Conservation (phyloP, 73 alveolate genomes). For the Paraurostyla sp. region DNA sequence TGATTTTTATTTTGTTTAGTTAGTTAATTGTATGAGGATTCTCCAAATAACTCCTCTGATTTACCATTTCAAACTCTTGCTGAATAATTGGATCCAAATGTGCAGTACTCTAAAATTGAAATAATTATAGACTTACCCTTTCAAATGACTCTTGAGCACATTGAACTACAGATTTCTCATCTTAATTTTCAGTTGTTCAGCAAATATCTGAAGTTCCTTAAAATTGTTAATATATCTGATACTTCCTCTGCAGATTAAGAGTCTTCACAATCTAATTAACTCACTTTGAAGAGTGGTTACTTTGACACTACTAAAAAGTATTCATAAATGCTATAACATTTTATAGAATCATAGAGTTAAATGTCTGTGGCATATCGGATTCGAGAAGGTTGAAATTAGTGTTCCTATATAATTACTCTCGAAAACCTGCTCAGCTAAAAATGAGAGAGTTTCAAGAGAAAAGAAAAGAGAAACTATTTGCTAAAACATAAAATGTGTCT, state of each 20-base stretch:
- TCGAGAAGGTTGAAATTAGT: background rate
- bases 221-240: too few relatives aligned
- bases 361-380: conserved; percentile 32
- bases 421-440: background rate
- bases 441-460: background rate
- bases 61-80: background rate
- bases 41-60: background rate
- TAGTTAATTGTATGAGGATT: conserved; percentile 21
- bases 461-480: conserved; percentile 3
- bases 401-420: background rate
- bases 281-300: conserved; percentile 46
- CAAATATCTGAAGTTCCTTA: conserved; percentile 29
- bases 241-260: too few relatives aligned
- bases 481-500: conserved; percentile 36
- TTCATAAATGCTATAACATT: background rate
- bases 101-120: background rate
- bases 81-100: conserved; percentile 1
- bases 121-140: background rate
- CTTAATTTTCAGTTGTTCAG: background rate
- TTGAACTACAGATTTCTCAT: background rate
- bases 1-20: background rate
- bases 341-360: conserved; percentile 39
- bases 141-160: conserved; percentile 47
- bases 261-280: too few relatives aligned
- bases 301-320: conserved; percentile 15